Conservation (phyloP, 2,329 filamentous ascomycete genomes). For the Xylariaceae sp. region DNA sequence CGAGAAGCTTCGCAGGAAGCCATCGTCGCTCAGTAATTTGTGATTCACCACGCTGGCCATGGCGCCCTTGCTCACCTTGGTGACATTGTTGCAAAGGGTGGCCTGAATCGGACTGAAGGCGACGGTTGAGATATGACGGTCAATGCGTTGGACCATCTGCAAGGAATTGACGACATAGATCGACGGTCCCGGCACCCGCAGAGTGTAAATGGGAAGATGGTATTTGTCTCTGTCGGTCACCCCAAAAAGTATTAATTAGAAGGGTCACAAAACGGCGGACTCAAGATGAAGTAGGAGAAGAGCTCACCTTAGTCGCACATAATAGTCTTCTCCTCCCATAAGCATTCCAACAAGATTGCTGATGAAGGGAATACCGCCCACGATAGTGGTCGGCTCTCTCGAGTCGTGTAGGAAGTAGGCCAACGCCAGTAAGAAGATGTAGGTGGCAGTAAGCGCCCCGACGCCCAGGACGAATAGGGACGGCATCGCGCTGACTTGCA, state of each 20-base stretch:
- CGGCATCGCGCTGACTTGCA: not conserved
- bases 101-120: conserved; percentile 9
- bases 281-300: not conserved
- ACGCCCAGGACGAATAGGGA: not conserved
- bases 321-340: conserved; percentile 3
- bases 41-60: conserved; percentile 8
- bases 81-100: conserved; percentile 7
- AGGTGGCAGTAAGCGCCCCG: conserved; percentile 1
- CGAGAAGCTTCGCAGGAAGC: conserved; percentile 8
- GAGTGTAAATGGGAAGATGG: conserved; percentile 9
- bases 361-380: conserved; percentile 11
- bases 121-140: conserved; percentile 12
- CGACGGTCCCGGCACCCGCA: conserved; percentile 5
- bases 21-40: conserved; percentile 8
- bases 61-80: conserved; percentile 7
- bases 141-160: conserved; percentile 7
- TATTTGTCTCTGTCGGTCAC: conserved; percentile 3
- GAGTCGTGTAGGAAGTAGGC: conserved; percentile 1
- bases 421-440: conserved; percentile 7
- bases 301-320: conserved; percentile 8
- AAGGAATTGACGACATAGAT: conserved; percentile 13
- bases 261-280: not conserved
- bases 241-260: not conserved
- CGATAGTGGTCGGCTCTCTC: conserved; percentile 5
- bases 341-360: conserved; percentile 12